Evolutionary conservation across 306 rosid species (phyloP).

Genomic region (Quercus variabilis): DNA sequence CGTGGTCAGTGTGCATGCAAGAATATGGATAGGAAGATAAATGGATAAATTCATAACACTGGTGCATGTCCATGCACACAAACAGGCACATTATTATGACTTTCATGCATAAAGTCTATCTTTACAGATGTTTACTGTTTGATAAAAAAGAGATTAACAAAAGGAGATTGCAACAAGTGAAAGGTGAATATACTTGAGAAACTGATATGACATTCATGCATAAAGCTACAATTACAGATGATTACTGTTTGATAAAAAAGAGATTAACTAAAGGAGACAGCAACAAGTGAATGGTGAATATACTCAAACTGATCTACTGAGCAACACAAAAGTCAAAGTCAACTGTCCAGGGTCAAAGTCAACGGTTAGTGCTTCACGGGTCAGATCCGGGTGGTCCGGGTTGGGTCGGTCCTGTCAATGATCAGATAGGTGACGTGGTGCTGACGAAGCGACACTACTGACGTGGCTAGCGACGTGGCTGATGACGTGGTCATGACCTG

Average conservation of each 20-base stretch:
- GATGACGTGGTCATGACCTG: too few relatives aligned
- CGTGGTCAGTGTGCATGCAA: neutral
- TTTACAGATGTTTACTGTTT: neutral
- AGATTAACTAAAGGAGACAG: neutral
- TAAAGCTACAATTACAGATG: neutral
- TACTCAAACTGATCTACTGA: conserved; percentile 76
- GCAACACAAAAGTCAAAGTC: too few relatives aligned
- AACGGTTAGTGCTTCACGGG: too few relatives aligned
- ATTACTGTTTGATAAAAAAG: neutral
- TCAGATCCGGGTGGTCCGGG: too few relatives aligned
- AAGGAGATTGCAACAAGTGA: conserved; percentile 10
- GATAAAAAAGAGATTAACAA: neutral
- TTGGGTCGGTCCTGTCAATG: too few relatives aligned
- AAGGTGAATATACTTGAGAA: conserved; percentile 40
- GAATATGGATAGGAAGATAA: neutral
- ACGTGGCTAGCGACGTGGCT: too few relatives aligned
- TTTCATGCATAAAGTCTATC: neutral
- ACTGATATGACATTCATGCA: neutral
- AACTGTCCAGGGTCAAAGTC: too few relatives aligned
- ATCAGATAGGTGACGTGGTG: too few relatives aligned
- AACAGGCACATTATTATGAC: neutral
- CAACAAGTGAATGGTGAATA: conserved; percentile 22
- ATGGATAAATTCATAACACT: conserved; percentile 3
- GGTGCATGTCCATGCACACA: neutral
- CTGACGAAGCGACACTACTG: too few relatives aligned